Conservation (phyloP, 305 asterid genomes). For the Rubia tinctorum region DNA sequence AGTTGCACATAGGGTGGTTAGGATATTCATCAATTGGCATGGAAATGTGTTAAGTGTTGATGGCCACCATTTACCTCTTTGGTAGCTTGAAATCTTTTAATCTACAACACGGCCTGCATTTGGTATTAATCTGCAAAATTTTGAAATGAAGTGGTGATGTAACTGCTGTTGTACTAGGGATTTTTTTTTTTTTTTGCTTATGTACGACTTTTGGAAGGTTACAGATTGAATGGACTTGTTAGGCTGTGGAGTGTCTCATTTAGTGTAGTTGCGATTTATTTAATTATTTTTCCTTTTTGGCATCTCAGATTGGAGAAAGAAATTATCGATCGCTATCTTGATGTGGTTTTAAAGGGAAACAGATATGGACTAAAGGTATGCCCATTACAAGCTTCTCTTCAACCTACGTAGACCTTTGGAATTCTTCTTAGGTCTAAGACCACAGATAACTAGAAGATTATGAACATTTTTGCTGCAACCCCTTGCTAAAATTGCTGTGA, state of each 20-base stretch:
- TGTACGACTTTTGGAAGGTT: background rate
- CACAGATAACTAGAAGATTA: background rate
- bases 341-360: conserved; percentile 90
- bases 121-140: no score
- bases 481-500: background rate
- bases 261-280: no score
- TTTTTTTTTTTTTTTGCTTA: no score
- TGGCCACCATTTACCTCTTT: no score
- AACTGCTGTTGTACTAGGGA: no score
- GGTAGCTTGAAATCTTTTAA: no score
- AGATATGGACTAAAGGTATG: conserved; percentile 92
- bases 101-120: no score
- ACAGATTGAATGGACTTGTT: background rate
- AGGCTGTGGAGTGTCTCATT: background rate
- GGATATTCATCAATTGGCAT: background rate
- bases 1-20: background rate
- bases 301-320: conserved; percentile 85
- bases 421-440: background rate
- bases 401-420: background rate
- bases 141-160: no score
- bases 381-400: background rate
- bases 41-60: background rate
- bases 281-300: conserved; percentile 7
- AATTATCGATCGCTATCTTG: conserved; percentile 92
- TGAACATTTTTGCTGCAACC: background rate